A percentile compares a stretch with the other conserved stretches of the same genome.
These are phyloP conservation scores for Arctostaphylos glauca DNA, from an alignment of 148 eudicot species.

Conservation along the genomic window DNA sequence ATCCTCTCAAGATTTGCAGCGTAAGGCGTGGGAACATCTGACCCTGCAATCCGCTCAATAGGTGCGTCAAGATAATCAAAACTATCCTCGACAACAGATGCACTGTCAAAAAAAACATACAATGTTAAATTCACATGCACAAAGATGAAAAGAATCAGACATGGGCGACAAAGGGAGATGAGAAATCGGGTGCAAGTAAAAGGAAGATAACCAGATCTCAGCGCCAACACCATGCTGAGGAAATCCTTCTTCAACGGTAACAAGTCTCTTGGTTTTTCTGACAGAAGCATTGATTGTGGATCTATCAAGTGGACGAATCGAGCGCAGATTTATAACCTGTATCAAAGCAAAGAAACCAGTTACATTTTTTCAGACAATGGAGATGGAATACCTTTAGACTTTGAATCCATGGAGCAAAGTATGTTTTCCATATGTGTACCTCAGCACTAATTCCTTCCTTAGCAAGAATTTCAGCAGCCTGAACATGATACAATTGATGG, in stretches of 20 bases:
- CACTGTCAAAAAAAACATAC: slow-evolving; percentile 35
- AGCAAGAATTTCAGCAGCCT: slow-evolving; percentile 91
- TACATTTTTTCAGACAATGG: neutral
- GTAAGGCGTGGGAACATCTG: slow-evolving; percentile 94
- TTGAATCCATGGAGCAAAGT: neutral
- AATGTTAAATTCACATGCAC: neutral
- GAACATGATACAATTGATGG: slow-evolving; percentile 6
- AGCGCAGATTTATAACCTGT: slow-evolving; percentile 84
- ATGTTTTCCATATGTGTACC: slow-evolving; percentile 35
- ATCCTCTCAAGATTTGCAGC: slow-evolving; percentile 89
- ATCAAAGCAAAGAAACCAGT: neutral
- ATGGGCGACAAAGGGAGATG: neutral
- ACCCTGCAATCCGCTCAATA: slow-evolving; percentile 86
- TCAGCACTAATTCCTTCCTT: slow-evolving; percentile 94
- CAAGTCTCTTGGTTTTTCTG: slow-evolving; percentile 81
- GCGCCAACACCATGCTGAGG: slow-evolving; percentile 97
- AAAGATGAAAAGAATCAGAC: neutral
- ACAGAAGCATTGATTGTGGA: slow-evolving; percentile 79
- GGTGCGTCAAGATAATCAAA: slow-evolving; percentile 94
- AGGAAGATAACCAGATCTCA: slow-evolving; percentile 62
- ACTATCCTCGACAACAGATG: slow-evolving; percentile 86
- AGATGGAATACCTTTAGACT: neutral
- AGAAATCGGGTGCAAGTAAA: slow-evolving; percentile 2
- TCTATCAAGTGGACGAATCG: slow-evolving; percentile 94
- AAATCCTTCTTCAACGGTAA: slow-evolving; percentile 87